Evolutionary conservation across 2,329 filamentous ascomycete species (phyloP), one percentile per base, ranked within the genome.

Genomic region (Emmonsia crescens): DNA sequence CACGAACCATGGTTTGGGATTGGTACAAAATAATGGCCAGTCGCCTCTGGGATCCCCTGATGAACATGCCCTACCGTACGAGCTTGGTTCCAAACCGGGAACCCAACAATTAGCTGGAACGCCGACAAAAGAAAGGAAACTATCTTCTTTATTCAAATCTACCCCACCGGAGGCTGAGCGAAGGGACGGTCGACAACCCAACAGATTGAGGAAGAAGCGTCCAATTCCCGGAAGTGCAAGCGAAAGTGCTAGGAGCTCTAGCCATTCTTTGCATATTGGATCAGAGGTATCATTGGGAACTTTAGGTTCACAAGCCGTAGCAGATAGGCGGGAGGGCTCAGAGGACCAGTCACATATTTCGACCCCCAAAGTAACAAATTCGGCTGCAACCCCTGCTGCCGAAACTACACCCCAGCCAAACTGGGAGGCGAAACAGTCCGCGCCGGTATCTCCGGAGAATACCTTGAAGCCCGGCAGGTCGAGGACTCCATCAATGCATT

Each of bases 201-300:
- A 96, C 70, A 96, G 96, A 75, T 78, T 99, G 59, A 89, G 88
- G 74, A 97, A 97, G 79, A 96, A 90, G 75, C 82, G 86, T 65
- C 71, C 77, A n/a, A 79, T 89, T 61, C 87, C 89, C 0, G 87
- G 85, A 49, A 90, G 89, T 69, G 77, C 88, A 27, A 92, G 91
- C 67, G 87, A 87, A 24, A 96, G 93, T 71, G 92, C 93, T 0
- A 91, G 96, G 66, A 96, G 92, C 71, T 97, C 94, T 19, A 88
- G 84, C 6, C 84, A 89, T 19, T 96, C 92, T 8, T 78, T 96
- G n/a, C 76, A 77, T 38, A 80, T 66, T 40, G 59, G 51, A 29
- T 70, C 70, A 19, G 71, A 73, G 16, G 1, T 79, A 77, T 29
- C 77, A 72, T 62, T 77, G 73, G 29, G 80, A 38, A 64, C 66